Evolutionary conservation across 2,329 filamentous ascomycete species (phyloP).

Genomic region (Cladosporium sp.): DNA sequence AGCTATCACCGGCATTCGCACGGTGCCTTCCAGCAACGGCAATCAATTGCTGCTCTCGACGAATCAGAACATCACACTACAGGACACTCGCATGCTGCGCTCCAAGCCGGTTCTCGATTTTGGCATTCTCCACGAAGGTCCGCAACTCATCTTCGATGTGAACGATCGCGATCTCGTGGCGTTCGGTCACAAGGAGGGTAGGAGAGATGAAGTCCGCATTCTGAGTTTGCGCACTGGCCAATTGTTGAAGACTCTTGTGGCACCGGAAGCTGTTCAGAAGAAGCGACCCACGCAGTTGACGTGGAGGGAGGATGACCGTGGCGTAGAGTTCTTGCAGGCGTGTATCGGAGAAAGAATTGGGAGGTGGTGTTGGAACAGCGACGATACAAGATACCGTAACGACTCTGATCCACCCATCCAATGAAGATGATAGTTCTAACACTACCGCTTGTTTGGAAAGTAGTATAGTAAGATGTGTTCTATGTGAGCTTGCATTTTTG

Average conservation of each 20-base stretch:
- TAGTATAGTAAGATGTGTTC: too few relatives aligned
- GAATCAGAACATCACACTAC: conserved; percentile 22
- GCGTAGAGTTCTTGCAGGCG: conserved; percentile 27
- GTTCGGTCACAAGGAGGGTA: conserved; percentile 11
- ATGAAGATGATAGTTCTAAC: too few relatives aligned
- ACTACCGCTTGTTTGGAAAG: too few relatives aligned
- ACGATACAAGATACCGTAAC: neutral
- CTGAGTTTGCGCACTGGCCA: conserved; percentile 27
- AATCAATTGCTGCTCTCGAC: conserved; percentile 24
- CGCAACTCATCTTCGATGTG: conserved; percentile 24
- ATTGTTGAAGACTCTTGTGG: conserved; percentile 22
- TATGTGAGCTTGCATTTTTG: too few relatives aligned
- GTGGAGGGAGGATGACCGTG: conserved; percentile 25
- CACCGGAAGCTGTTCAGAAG: neutral
- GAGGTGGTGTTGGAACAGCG: conserved; percentile 24
- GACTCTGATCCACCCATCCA: too few relatives aligned
- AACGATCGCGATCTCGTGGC: conserved; percentile 25
- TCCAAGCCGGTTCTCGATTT: conserved; percentile 17
- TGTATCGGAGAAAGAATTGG: conserved; percentile 25
- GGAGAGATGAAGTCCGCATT: conserved; percentile 26
- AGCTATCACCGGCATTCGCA: conserved; percentile 22
- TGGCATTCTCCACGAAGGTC: conserved; percentile 22
- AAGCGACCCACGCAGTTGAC: conserved; percentile 21
- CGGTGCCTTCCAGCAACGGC: conserved; percentile 11
- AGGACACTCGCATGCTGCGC: conserved; percentile 23